Percentiles rank a stretch among this genome's conserved stretches.
phyloP scores from a whole-genome alignment of 306 rosid genomes.

The Malus sylvestris region DNA sequence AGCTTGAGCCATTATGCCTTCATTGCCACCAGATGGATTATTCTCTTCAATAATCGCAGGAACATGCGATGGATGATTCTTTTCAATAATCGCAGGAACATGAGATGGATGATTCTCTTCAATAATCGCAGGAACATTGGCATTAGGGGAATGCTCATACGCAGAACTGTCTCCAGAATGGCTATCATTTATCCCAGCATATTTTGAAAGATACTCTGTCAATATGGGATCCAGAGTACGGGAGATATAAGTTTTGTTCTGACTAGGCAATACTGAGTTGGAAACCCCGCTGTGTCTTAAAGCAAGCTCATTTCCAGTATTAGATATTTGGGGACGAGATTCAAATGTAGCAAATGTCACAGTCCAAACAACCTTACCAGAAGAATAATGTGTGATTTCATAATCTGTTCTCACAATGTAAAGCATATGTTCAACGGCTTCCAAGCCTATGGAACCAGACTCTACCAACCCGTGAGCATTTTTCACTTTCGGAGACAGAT shows the following conservation, averaged over 20 bases:
- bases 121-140: background rate
- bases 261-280: constrained; percentile 1
- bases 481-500: background rate
- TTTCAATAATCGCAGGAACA: background rate
- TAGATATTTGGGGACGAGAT: constrained; percentile 2
- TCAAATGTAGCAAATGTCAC: constrained; percentile 21
- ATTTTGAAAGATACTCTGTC: background rate
- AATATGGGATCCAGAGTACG: constrained; percentile 14
- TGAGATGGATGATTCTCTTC: background rate
- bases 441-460: background rate
- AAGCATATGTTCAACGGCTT: constrained; percentile 5
- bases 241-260: constrained; percentile 5
- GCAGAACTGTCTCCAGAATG: background rate
- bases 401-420: constrained; percentile 23
- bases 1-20: background rate
- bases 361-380: constrained; percentile 12
- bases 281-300: background rate
- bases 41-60: background rate
- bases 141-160: background rate
- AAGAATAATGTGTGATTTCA: constrained; percentile 11
- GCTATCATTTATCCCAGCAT: background rate
- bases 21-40: background rate
- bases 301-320: constrained; percentile 9
- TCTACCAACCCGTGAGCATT: background rate
- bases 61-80: background rate